A percentile compares a stretch with the other conserved stretches of the same genome.
phyloP scores from a whole-genome alignment of 495 filamentous ascomycete species.

The Tuber indicum region DNA sequence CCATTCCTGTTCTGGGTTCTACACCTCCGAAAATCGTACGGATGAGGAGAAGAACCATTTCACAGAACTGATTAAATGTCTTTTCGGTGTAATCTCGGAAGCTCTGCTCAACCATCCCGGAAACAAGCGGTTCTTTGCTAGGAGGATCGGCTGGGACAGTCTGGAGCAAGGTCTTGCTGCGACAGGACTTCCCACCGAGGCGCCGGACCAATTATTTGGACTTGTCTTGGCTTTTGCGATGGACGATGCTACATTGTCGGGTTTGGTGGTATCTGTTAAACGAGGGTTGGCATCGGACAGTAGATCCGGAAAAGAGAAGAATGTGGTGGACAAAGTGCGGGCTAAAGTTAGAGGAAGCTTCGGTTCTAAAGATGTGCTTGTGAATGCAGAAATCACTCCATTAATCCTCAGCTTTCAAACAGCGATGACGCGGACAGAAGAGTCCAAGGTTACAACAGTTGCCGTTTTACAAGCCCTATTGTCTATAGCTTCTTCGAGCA shows the following conservation, averaged over 20 bases:
- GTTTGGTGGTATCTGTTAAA: slow-evolving; percentile 42
- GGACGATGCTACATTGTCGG: slow-evolving; percentile 55
- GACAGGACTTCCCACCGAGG: slow-evolving; percentile 53
- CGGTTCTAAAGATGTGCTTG: slow-evolving; percentile 51
- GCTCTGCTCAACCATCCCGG: slow-evolving; percentile 73
- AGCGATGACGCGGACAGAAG: slow-evolving; percentile 49
- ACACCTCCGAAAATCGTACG: slow-evolving; percentile 57
- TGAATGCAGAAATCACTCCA: slow-evolving; percentile 60
- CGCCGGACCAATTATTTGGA: slow-evolving; percentile 72
- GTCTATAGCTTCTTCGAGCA: slow-evolving; percentile 54
- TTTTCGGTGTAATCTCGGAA: slow-evolving; percentile 65
- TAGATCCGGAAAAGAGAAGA: slow-evolving; percentile 18
- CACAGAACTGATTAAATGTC: slow-evolving; percentile 63
- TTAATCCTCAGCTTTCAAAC: slow-evolving; percentile 62
- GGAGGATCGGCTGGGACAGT: slow-evolving; percentile 64
- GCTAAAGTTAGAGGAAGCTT: slow-evolving; percentile 49
- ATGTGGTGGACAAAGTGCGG: slow-evolving; percentile 43
- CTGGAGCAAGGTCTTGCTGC: slow-evolving; percentile 62
- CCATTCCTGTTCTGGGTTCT: slow-evolving; percentile 62
- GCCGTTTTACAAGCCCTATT: slow-evolving; percentile 54
- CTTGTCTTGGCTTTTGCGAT: slow-evolving; percentile 75
- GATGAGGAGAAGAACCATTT: slow-evolving; percentile 55
- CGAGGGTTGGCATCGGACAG: slow-evolving; percentile 24
- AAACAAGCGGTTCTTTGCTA: slow-evolving; percentile 81
- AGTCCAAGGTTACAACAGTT: slow-evolving; percentile 51